Conservation (phyloP, 1,139 yeast species). For the Trichomonascaceae sp. region DNA sequence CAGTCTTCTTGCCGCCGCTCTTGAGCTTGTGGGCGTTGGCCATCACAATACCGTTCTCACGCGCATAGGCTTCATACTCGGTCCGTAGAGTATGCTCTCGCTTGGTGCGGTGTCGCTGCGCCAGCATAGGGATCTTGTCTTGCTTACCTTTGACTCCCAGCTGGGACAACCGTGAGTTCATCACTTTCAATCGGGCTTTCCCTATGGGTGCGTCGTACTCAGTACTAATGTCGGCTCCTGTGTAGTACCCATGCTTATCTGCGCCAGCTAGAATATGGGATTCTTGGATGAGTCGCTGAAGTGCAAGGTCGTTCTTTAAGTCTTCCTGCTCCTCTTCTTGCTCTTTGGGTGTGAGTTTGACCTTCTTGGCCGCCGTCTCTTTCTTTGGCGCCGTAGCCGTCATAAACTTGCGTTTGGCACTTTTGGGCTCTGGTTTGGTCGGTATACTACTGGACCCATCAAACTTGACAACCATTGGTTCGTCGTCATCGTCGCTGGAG, state of each 20-base stretch:
- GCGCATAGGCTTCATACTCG: slow-evolving; percentile 62
- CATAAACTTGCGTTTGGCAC: slow-evolving; percentile 31
- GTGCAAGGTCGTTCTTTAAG: slow-evolving; percentile 64
- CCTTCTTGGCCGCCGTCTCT: slow-evolving; percentile 15
- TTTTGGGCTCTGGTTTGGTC: slow-evolving; percentile 30
- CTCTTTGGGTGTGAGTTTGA: slow-evolving; percentile 4
- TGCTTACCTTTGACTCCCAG: slow-evolving; percentile 33
- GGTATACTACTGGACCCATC: slow-evolving; percentile 3
- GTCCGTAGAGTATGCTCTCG: slow-evolving; percentile 27
- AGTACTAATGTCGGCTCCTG: slow-evolving; percentile 67
- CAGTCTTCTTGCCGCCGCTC: slow-evolving; percentile 34
- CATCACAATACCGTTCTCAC: slow-evolving; percentile 76
- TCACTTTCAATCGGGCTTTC: slow-evolving; percentile 59
- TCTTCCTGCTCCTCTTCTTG: slow-evolving; percentile 20
- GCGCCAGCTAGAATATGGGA: slow-evolving; percentile 68
- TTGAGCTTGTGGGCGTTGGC: slow-evolving; percentile 43
- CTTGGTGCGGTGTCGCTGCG: slow-evolving; percentile 31
- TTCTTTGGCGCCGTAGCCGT: slow-evolving; percentile 31
- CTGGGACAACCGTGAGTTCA: slow-evolving; percentile 49
- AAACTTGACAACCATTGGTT: slow-evolving; percentile 5
- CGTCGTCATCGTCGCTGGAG: slow-evolving; percentile 12
- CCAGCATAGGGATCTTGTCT: slow-evolving; percentile 78
- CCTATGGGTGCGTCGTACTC: slow-evolving; percentile 70
- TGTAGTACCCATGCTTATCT: slow-evolving; percentile 27
- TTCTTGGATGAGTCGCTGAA: slow-evolving; percentile 71